phyloP scores from a whole-genome alignment of 176 grass and related monocot species.

The Aechmea fasciata region DNA sequence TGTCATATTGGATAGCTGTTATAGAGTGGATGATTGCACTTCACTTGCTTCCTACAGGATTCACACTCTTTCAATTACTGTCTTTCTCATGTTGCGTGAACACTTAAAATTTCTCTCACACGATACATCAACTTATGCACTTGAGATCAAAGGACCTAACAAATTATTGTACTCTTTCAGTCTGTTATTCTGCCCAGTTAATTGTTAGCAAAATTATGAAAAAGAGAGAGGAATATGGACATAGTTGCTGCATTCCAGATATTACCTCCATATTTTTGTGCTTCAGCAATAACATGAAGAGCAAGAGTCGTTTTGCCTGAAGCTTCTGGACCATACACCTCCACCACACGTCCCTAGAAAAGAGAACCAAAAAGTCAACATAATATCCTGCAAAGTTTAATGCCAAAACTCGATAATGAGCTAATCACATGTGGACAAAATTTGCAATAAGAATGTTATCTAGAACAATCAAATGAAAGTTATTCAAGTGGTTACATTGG shows the following conservation, averaged over 20 bases:
- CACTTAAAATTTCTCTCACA: no score
- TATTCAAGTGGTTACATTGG: neutral
- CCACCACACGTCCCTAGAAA: constrained; percentile 74
- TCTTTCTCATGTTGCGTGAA: neutral
- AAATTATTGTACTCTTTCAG: neutral
- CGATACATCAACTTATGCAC: neutral
- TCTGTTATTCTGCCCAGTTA: no score
- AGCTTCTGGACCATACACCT: constrained; percentile 90
- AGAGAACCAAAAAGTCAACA: neutral
- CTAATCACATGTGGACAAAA: neutral
- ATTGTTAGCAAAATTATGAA: neutral
- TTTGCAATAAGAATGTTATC: neutral
- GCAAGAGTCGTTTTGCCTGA: constrained; percentile 96
- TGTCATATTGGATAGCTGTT: neutral
- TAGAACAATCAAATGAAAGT: neutral
- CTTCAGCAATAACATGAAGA: constrained; percentile 86
- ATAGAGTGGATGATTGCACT: neutral
- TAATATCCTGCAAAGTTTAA: neutral
- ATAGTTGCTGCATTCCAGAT: neutral
- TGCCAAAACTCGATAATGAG: neutral
- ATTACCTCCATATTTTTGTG: constrained; percentile 88
- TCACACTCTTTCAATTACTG: neutral
- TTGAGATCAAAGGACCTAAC: neutral
- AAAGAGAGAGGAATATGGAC: neutral
- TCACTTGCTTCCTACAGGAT: neutral